These are phyloP conservation scores for Fusarium subglutinans DNA, from an alignment of 2,329 filamentous ascomycete genomes.

Conservation along the genomic window DNA sequence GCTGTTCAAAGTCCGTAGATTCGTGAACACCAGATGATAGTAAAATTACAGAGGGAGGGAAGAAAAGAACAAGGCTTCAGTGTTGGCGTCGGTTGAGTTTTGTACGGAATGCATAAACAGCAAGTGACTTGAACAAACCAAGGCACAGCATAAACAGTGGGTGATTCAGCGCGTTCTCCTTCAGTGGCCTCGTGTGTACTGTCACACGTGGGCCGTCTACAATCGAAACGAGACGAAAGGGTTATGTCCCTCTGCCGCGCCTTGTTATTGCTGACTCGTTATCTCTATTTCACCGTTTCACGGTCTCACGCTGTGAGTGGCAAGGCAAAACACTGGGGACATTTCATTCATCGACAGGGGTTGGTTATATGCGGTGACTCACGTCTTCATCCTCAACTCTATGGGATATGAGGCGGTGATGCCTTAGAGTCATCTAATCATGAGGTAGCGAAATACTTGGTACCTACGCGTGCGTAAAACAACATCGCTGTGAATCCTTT, in stretches of 20 bases:
- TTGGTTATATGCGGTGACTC: slow-evolving; percentile 27
- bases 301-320: slow-evolving; percentile 21
- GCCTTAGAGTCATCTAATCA: slow-evolving; percentile 6
- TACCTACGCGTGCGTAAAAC: not conserved
- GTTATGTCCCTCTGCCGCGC: not conserved
- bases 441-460: slow-evolving; percentile 3
- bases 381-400: slow-evolving; percentile 14
- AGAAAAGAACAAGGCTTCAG: not conserved
- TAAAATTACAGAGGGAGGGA: slow-evolving; percentile 1
- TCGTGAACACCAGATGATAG: not conserved
- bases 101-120: slow-evolving; percentile 12
- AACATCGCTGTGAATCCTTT: not conserved
- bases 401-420: slow-evolving; percentile 8
- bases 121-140: slow-evolving; percentile 23
- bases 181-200: slow-evolving; percentile 24
- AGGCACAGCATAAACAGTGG: slow-evolving; percentile 14
- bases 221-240: not conserved
- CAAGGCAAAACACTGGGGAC: slow-evolving; percentile 28
- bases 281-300: slow-evolving; percentile 24
- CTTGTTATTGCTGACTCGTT: slow-evolving; percentile 20
- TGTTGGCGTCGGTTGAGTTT: slow-evolving; percentile 13
- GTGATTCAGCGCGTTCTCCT: slow-evolving; percentile 10
- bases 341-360: slow-evolving; percentile 14
- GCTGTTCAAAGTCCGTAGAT: not conserved
- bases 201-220: slow-evolving; percentile 28